Conservation (phyloP, 2,329 filamentous ascomycete genomes). For the Colletotrichum sp. region DNA sequence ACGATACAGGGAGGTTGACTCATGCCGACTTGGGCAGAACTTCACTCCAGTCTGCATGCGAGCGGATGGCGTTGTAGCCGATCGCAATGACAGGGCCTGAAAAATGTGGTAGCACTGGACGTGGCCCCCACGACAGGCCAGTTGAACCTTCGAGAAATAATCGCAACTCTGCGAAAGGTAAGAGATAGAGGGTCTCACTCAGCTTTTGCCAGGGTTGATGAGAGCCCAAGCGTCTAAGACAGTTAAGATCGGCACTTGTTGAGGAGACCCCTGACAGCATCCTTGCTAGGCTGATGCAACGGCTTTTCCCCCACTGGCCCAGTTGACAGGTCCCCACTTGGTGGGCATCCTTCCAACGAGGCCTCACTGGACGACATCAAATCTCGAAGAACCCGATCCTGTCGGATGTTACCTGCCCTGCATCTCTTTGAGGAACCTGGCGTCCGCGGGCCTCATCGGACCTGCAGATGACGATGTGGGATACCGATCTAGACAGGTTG, state of each 20-base stretch:
- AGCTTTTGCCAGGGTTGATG: neutral
- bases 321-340: neutral
- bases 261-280: neutral
- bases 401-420: neutral
- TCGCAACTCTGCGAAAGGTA: neutral
- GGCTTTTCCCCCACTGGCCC: neutral
- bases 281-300: neutral
- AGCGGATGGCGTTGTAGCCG: neutral
- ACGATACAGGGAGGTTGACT: neutral
- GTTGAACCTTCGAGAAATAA: neutral
- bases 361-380: neutral
- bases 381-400: neutral
- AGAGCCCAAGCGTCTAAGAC: neutral
- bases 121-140: neutral
- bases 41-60: neutral
- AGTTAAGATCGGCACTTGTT: neutral
- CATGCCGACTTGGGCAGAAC: neutral
- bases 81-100: conserved; percentile 3
- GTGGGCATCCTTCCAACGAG: neutral
- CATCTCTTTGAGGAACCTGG: neutral
- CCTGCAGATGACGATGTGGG: neutral
- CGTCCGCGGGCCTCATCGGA: neutral
- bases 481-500: neutral
- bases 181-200: neutral
- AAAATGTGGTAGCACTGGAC: neutral